Percentiles rank a stretch among this genome's conserved stretches.
phyloP scores from a whole-genome alignment of 2,329 filamentous ascomycete species.

The Macrophomina tecta region DNA sequence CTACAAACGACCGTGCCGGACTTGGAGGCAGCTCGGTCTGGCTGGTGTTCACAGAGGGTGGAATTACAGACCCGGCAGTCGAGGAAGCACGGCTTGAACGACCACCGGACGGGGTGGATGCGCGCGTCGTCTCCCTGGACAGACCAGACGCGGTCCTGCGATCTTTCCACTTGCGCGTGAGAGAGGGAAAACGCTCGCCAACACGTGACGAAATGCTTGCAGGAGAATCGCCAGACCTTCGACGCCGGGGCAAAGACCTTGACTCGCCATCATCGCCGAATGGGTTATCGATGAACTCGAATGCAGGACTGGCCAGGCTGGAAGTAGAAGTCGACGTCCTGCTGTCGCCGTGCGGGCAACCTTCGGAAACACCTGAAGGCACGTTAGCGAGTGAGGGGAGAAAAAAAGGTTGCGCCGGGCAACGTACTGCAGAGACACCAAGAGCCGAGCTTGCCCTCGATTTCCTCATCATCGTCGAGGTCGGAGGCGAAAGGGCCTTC shows the following conservation, averaged over 20 bases:
- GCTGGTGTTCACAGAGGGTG: conserved; percentile 46
- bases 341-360: conserved; percentile 63
- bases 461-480: conserved; percentile 38
- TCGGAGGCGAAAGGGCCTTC: conserved; percentile 64
- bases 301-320: conserved; percentile 52
- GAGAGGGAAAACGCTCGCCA: conserved; percentile 63
- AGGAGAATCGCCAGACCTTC: conserved; percentile 65
- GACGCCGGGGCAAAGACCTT: conserved; percentile 60
- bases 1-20: conserved; percentile 27
- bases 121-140: conserved; percentile 21
- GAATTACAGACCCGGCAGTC: conserved; percentile 65
- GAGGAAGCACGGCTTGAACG: conserved; percentile 81
- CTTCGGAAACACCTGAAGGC: conserved; percentile 63
- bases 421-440: conserved; percentile 16
- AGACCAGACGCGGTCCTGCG: conserved; percentile 43
- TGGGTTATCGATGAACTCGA: conserved; percentile 67
- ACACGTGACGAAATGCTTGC: conserved; percentile 68
- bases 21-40: conserved; percentile 37
- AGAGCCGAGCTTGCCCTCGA: conserved; percentile 52
- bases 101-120: conserved; percentile 58
- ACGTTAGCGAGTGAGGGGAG: conserved; percentile 29
- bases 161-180: conserved; percentile 62
- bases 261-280: conserved; percentile 65
- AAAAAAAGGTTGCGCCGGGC: background rate
- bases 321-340: conserved; percentile 51